phyloP scores from a whole-genome alignment of 78 protist genomes.

The Dictyostelium intermedium region DNA sequence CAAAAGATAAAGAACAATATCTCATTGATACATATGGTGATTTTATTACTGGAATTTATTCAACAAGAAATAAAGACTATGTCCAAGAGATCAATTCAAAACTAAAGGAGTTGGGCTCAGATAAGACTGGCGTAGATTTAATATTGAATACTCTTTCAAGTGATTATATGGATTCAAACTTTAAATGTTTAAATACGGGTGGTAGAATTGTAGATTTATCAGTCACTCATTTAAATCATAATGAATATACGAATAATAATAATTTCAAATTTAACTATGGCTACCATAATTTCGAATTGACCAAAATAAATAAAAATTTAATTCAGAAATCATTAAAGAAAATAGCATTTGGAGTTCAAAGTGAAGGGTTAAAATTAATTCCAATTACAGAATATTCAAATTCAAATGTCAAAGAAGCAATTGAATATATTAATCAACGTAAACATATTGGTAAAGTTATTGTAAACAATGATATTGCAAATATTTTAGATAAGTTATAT shows the following conservation, averaged over 20 bases:
- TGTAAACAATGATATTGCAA: not conserved
- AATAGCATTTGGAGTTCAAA: not conserved
- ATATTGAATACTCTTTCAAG: slow-evolving; percentile 5
- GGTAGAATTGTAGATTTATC: slow-evolving; percentile 52
- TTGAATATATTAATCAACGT: not conserved
- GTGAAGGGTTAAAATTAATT: not conserved
- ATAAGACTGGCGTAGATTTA: slow-evolving; percentile 12
- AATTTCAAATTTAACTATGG: not conserved
- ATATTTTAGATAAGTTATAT: not conserved
- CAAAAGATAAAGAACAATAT: not conserved
- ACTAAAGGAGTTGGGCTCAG: not conserved
- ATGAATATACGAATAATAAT: not conserved
- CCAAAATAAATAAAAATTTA: too few species aligned
- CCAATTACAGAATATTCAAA: slow-evolving; percentile 8
- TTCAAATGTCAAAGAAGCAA: not conserved
- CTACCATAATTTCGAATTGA: not conserved
- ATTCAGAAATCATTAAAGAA: not conserved
- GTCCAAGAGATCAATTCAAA: not conserved
- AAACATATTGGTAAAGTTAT: not conserved
- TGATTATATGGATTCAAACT: not conserved
- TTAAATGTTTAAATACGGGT: not conserved
- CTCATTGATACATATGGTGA: not conserved
- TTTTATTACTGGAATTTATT: not conserved
- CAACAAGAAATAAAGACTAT: not conserved
- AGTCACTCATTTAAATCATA: not conserved